phyloP scores from a whole-genome alignment of 176 grass and related monocot species.

The Bonia amplexicaulis region DNA sequence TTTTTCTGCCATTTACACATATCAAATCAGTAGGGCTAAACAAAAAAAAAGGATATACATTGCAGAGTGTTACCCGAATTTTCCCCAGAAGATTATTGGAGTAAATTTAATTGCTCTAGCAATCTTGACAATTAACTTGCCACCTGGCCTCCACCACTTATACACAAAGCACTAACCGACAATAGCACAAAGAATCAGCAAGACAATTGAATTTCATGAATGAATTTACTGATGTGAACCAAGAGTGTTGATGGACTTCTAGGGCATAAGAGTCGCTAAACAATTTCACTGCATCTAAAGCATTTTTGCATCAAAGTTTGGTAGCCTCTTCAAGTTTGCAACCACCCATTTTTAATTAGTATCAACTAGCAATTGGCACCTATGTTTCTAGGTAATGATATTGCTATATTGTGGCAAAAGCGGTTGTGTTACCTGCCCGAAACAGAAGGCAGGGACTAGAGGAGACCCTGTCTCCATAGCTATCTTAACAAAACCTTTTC shows the following conservation, averaged over 20 bases:
- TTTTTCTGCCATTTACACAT: background rate
- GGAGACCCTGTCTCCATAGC: constrained; percentile 79
- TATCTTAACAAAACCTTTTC: constrained; percentile 90
- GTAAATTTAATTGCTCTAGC: constrained; percentile 92
- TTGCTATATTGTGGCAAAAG: background rate
- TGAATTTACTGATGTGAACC: background rate
- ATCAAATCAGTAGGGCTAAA: constrained; percentile 13
- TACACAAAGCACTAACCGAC: constrained; percentile 59
- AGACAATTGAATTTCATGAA: background rate
- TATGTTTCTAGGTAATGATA: background rate
- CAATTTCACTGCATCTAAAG: background rate
- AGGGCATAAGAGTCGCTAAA: background rate
- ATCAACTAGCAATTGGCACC: background rate
- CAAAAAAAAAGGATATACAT: background rate
- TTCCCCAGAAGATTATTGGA: constrained; percentile 87
- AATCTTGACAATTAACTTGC: constrained; percentile 77
- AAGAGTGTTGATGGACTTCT: background rate
- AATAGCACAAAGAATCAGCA: background rate
- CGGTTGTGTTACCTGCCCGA: constrained; percentile 62
- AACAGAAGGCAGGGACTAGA: constrained; percentile 72
- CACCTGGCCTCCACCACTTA: constrained; percentile 89
- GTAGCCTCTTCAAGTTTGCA: background rate
- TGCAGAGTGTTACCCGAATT: constrained; percentile 50
- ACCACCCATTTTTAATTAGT: background rate
- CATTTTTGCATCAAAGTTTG: background rate